Conservation (phyloP, 371 early-diverging fungal species). For the Mucor irregularis region DNA sequence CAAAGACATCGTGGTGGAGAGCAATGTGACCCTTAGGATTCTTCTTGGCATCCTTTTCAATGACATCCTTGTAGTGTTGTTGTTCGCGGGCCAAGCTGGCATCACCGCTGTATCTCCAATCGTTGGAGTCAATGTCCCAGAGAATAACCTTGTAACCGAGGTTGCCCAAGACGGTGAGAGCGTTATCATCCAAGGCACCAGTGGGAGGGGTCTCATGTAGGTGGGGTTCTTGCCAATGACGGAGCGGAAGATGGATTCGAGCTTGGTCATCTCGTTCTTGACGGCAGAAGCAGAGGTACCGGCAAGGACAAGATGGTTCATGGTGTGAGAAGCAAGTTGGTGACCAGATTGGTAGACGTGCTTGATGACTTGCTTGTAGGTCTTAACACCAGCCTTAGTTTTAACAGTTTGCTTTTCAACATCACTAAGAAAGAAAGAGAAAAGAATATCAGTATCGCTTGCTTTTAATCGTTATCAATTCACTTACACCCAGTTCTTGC, state of each 20-base stretch:
- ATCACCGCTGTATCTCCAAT: conserved; percentile 22
- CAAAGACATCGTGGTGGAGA: conserved; percentile 45
- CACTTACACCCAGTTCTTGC: conserved; percentile 39
- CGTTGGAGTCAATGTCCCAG: conserved; percentile 32
- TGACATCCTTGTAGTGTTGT: conserved; percentile 15
- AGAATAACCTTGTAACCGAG: conserved; percentile 24
- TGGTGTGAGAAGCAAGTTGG: conserved; percentile 50
- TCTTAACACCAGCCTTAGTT: conserved; percentile 23
- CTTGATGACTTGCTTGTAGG: conserved; percentile 31
- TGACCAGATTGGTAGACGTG: conserved; percentile 44
- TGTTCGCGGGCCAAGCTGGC: conserved; percentile 15
- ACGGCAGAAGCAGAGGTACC: conserved; percentile 11
- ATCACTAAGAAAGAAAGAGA: conserved; percentile 8
- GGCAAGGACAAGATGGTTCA: conserved; percentile 35
- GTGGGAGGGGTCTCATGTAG: conserved; percentile 29
- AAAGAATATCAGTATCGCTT: not conserved
- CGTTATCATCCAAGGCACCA: conserved; percentile 19
- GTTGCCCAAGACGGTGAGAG: conserved; percentile 18
- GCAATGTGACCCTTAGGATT: too few relatives aligned
- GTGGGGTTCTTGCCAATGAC: conserved; percentile 24
- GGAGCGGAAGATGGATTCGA: conserved; percentile 22
- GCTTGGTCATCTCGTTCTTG: conserved; percentile 18
- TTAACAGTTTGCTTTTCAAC: conserved; percentile 24
- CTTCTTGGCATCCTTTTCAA: conserved; percentile 18
- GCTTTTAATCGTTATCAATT: not conserved